Evolutionary conservation across 2,329 filamentous ascomycete genomes (phyloP), one percentile per base, ranked within the genome.

Genomic region (Hymenoscyphus albidus): DNA sequence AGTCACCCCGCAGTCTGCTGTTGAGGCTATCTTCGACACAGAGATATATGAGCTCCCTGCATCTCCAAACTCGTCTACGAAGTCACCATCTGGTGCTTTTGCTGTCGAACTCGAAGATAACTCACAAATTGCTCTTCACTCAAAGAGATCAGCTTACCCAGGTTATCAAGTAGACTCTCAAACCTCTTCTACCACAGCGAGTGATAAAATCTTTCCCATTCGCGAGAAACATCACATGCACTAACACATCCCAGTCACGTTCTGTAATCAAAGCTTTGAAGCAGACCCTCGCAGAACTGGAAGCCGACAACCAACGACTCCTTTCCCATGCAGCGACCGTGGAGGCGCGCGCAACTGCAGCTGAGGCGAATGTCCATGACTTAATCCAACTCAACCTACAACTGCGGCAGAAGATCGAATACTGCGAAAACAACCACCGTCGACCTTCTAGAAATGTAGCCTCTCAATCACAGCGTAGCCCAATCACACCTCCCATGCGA

Each of bases 51-150:
- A 18, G 3, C 48, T 62, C 2, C 59, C 60, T 14, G 59, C 61
- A 22, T 61, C 65, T 40, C 65, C 65, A 31, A 61, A 59, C 31
- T 65, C 65, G 2, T 64, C 65, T 12, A 55, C 54, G 39, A 22
- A 62, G 13, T 62, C 59, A 2, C 68, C 69, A 14, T 68, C 68
- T 5, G 67, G 67, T 35, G 59, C 70, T 40, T 70, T 69, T 35
- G 59, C 70, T 38, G 69, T 69, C 3, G 72, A 74, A 51, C 51
- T 74, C 4, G 72, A 74, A 61, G 72, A 73, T 44, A 74, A 69
- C 10, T 71, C 71, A 18, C 62, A 59, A 39, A 62, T 66, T 16
- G 55, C 62, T 13, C 35, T 64, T 35, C 63, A 59, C 32, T 61
- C 64, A 22, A 62, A 62, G 27, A 61, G 62, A 59, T 65, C 65